phyloP scores from a whole-genome alignment of 78 protist species.

The Chrysochromulina parva region DNA sequence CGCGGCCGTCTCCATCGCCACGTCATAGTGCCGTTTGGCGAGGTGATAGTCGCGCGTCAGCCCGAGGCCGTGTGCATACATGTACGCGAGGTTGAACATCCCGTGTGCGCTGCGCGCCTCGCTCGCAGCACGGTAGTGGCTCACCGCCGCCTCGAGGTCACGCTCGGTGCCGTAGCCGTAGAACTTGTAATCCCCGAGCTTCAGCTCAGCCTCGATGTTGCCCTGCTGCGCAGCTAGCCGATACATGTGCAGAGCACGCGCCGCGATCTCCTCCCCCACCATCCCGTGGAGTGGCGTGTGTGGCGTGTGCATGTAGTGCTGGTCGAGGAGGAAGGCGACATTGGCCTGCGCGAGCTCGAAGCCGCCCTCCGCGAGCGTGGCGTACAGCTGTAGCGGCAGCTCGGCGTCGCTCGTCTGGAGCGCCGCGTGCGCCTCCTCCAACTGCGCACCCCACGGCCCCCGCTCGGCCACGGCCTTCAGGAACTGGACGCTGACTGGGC shows the following conservation, averaged over 20 bases:
- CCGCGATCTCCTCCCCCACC: neutral
- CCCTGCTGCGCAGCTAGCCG: slow-evolving; percentile 61
- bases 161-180: slow-evolving; percentile 63
- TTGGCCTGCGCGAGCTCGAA: slow-evolving; percentile 80
- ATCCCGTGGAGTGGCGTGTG: neutral
- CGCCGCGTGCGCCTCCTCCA: slow-evolving; percentile 57
- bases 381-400: slow-evolving; percentile 57
- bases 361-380: slow-evolving; percentile 77
- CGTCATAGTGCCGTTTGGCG: slow-evolving; percentile 86
- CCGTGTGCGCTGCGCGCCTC: slow-evolving; percentile 4
- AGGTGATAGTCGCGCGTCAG: slow-evolving; percentile 71
- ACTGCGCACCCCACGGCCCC: slow-evolving; percentile 55
- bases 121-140: neutral
- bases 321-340: slow-evolving; percentile 73
- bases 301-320: neutral
- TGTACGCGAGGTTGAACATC: slow-evolving; percentile 76
- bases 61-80: slow-evolving; percentile 82
- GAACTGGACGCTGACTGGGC: slow-evolving; percentile 50
- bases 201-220: slow-evolving; percentile 62
- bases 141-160: neutral
- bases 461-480: slow-evolving; percentile 71
- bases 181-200: slow-evolving; percentile 81
- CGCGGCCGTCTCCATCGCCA: slow-evolving; percentile 51
- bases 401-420: slow-evolving; percentile 57
- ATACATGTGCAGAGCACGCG: slow-evolving; percentile 2